These are phyloP conservation scores for Cladophialophora psammophila DNA, from an alignment of 2,329 filamentous ascomycete species.

Conservation along the genomic window DNA sequence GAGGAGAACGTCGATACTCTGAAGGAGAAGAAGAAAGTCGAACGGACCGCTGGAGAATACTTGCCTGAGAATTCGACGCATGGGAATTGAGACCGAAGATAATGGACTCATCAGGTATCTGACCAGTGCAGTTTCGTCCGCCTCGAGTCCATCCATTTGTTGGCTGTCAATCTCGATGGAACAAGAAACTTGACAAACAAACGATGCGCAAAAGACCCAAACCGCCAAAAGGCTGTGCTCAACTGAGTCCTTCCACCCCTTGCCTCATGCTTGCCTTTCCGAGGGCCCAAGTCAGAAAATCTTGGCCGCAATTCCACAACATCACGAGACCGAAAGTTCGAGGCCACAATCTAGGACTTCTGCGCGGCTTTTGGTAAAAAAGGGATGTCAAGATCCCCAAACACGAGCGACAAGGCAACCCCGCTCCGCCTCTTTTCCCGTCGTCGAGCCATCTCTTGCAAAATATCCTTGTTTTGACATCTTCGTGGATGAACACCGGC, in stretches of 20 bases:
- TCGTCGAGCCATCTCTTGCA: background rate
- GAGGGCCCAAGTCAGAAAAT: background rate
- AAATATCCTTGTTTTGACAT: background rate
- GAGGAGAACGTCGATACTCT: constrained; percentile 19
- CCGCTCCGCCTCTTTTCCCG: background rate
- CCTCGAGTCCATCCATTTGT: background rate
- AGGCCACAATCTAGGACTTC: background rate
- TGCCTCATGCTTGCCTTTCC: background rate
- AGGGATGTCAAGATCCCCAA: background rate
- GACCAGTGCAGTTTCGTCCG: background rate
- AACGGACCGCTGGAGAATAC: constrained; percentile 36
- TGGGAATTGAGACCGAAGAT: background rate
- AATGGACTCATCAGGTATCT: background rate
- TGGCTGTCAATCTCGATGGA: background rate
- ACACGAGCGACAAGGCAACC: background rate
- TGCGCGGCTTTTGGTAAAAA: background rate
- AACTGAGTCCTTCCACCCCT: background rate
- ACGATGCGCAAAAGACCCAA: background rate
- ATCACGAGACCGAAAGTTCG: background rate
- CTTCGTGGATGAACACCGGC: background rate
- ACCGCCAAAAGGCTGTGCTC: background rate
- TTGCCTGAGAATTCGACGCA: constrained; percentile 21
- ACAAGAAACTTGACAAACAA: background rate
- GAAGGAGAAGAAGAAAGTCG: constrained; percentile 27
- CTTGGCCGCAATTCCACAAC: background rate